Evolutionary conservation across 2,329 filamentous ascomycete genomes (phyloP), one percentile per base, ranked within the genome.

Genomic region (Colletotrichum gloeosporioides): DNA sequence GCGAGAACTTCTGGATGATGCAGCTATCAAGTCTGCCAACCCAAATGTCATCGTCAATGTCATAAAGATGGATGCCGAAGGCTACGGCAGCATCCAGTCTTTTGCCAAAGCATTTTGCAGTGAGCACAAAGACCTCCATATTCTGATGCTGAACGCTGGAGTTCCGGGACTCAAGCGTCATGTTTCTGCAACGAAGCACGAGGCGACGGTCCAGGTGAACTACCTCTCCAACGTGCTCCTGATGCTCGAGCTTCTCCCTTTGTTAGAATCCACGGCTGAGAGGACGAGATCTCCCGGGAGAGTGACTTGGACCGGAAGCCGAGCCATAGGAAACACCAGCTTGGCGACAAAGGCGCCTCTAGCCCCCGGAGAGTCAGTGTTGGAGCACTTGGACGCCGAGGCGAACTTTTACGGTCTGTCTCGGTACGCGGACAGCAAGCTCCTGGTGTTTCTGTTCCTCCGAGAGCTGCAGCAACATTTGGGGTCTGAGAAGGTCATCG

Each of bases 141-240:
- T 73, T 13, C 31, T 74, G 4, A 70, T 78, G 31, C 75, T 78
- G 34, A 79, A 79, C 53, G 81, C 70, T 8, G 77, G 77, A 27
- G 62, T 73, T 6, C 44, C 62, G 15, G 53, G 53, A 1, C 27
- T 67, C 29, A 64, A 70, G n/a, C 44, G 69, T 15, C 66, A 39
- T n/a, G 36, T 76, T 25, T 69, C 78, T 0, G 39, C 73, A 0
- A 78, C 44, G 1, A 78, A 79, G 0, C 81, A 82, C 15, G 80
- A 81, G 34, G 75, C 75, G 59, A 77, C 78, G 16, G 36, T 79
- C 0, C 81, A 82, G 39, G 77, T 82, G 59, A 82, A 82, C 61
- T 81, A 82, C 32, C 36, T 82, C 13, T 80, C 81, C 31, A 82
- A 80, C 16, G 78, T 79, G 10, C 75, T 81, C 8, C 75, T 82